Evolutionary conservation across 306 rosid species (phyloP), one percentile per base, ranked within the genome.

Genomic region (Delonix regia): DNA sequence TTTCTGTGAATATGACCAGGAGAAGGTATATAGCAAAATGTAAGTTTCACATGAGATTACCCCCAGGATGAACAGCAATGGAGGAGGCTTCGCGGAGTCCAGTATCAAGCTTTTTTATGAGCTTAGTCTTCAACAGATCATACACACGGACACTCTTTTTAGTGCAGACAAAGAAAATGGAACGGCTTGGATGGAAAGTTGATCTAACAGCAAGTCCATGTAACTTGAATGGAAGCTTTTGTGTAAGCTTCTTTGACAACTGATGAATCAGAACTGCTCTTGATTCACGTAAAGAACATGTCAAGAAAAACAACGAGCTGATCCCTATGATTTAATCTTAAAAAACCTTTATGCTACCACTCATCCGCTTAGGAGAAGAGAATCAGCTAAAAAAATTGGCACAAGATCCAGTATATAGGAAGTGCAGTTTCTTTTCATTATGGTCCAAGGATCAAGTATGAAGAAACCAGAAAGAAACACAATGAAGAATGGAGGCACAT

Each of bases 1-100:
- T 51, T 71, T 67, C 57, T 4, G 51, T 71, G 33, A n/a, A 71
- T 27, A 18, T 49, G 41, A 69, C 55, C 49, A 79, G 48, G 24
- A 83, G 55, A 28, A 77, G 68, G 34, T 44, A 36, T 38, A 38
- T n/a, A 63, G 24, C 39, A 59, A 66, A 1, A 11, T 1, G 41
- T 33, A 53, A 71, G 48, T 27, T 14, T 48, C 56, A n/a, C 24
- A 52, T 3, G 36, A 49, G 30, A 80, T 11, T 72, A 93, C 97
- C 99, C 76, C 92, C 97, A 45, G 99, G 98, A 90, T 95, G 99
- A 83, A 95, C 83, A 21, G 98, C 86, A 73, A 95, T 89, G 34
- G 96, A 89, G 36, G 99, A 91, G 79, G 93, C 85, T 87, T 95
- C 98, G 64, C 89, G 89, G 18, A 94, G 92, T 71, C 99, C 97